Base-by-base conservation (phyloP, 768 basidiomycete genomes). In the Tylopilus rubrobrunneus region DNA sequence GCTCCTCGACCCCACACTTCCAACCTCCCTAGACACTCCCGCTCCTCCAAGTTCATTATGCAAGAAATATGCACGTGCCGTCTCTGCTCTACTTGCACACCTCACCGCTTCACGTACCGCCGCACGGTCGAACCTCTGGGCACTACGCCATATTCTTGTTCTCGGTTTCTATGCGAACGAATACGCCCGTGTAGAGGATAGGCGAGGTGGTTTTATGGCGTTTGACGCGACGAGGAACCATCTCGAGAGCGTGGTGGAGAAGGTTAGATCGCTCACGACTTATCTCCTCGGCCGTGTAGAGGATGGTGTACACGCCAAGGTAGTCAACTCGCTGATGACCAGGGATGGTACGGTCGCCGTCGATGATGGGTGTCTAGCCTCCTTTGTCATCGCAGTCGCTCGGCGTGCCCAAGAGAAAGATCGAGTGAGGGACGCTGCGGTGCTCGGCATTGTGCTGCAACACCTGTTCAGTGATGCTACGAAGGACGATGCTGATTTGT, bases 401-500 rank as follows among this genome's bases (percentile, higher is more conserved):
- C 48, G 62, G 25, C 58, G 55, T 0, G 68, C 71, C 9, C 65
- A 51, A 50, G 60, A 69, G 41, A 68, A 63, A 11, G 83, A 88
- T 60, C 73, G 70, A 33, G 65, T 80, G 4, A 70, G 82, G 23
- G 83, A 87, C 50, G 66, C 82, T 9, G 75, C 88, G 2, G 74
- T 88, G 11, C 67, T 97, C 27, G 73, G 79, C 44, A 70, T 73
- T 21, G 73, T 93, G 6, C 62, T 97, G 36, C 78, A 79, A 54
- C 76, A 84, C 64, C 59, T 82, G 55, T 68, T 89, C 45, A 74
- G 78, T 47, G 84, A 83, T 40, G 75, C 85, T 0, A 79, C 79
- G 3, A 77, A 73, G 43, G 73, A 71, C 0, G 92, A 95, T 58
- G 84, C 82, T 0, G 92, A 93, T 55, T 65, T 77, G 40, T 96